Evolutionary conservation across 345 rosid genomes (phyloP).

Genomic region (Sapria himalayana): DNA sequence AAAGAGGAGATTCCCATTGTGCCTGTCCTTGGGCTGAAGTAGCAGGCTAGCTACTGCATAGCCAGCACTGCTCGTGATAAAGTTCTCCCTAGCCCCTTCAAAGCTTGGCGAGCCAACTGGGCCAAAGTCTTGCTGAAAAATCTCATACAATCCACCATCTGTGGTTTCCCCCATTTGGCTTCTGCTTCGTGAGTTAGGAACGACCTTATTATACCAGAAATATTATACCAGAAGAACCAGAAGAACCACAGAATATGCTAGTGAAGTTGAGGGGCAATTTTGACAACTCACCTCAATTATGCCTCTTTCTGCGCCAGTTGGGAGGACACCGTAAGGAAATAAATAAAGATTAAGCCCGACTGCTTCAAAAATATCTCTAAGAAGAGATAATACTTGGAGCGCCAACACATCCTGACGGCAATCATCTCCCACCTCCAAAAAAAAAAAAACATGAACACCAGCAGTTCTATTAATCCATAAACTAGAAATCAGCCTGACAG

Average conservation of each 20-base stretch:
- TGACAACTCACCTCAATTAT: conserved; percentile 61
- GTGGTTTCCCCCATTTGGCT: conserved; percentile 99
- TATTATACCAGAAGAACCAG: background rate
- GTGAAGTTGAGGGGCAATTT: background rate
- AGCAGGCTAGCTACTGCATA: conserved; percentile 95
- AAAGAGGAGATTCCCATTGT: conserved; percentile 97
- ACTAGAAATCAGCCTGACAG: too few relatives aligned
- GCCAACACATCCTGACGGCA: conserved; percentile 99
- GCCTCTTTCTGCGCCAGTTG: conserved; percentile 91
- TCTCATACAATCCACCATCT: conserved; percentile 93
- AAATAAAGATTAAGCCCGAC: conserved; percentile 71
- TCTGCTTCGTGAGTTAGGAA: conserved; percentile 84
- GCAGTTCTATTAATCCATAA: background rate
- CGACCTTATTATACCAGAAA: too few relatives aligned
- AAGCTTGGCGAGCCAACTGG: conserved; percentile 80
- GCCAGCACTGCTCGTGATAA: conserved; percentile 92
- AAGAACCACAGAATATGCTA: background rate
- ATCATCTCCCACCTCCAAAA: conserved; percentile 88
- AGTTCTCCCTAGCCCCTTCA: conserved; percentile 91
- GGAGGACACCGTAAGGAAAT: conserved; percentile 97
- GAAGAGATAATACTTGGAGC: conserved; percentile 90
- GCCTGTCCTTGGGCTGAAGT: conserved; percentile 97
- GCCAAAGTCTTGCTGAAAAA: conserved; percentile 93
- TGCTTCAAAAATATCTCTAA: conserved; percentile 75
- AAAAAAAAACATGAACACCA: conserved; percentile 7